Evolutionary conservation across 75 land plant species (phyloP).

Genomic region (Azolla pinnata): DNA sequence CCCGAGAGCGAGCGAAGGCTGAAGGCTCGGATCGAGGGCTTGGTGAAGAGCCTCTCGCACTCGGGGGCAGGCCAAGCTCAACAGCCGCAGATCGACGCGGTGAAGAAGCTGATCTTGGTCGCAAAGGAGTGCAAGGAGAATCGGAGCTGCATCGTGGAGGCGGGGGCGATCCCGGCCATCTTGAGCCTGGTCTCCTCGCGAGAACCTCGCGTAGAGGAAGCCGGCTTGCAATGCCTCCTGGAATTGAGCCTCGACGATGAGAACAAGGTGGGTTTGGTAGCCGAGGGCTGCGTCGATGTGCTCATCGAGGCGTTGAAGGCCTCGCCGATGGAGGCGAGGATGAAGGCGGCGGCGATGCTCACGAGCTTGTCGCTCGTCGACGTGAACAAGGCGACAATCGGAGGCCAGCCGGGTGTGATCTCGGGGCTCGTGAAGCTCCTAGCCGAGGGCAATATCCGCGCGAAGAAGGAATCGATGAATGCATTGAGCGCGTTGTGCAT

Average conservation of each 20-base stretch:
- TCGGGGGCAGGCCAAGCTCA: too few relatives aligned
- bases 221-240: constrained; percentile 36
- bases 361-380: constrained; percentile 75
- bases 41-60: constrained; percentile 3
- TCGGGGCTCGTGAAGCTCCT: constrained; percentile 43
- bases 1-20: not conserved
- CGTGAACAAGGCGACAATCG: constrained; percentile 73
- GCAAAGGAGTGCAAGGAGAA: constrained; percentile 34
- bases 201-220: constrained; percentile 30
- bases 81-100: constrained; percentile 14
- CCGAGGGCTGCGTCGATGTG: constrained; percentile 60
- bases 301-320: constrained; percentile 31
- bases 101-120: constrained; percentile 19
- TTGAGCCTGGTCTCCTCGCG: constrained; percentile 23
- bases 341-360: constrained; percentile 65
- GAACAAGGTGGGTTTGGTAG: constrained; percentile 72
- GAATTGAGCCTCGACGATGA: constrained; percentile 64
- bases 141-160: constrained; percentile 41
- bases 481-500: constrained; percentile 62
- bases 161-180: constrained; percentile 46
- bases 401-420: constrained; percentile 46
- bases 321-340: constrained; percentile 33
- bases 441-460: constrained; percentile 40
- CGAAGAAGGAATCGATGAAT: constrained; percentile 70
- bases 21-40: not conserved